Evolutionary conservation across 1,284 basidiomycete species (phyloP).

Genomic region (Cutaneotrichosporon sp.): DNA sequence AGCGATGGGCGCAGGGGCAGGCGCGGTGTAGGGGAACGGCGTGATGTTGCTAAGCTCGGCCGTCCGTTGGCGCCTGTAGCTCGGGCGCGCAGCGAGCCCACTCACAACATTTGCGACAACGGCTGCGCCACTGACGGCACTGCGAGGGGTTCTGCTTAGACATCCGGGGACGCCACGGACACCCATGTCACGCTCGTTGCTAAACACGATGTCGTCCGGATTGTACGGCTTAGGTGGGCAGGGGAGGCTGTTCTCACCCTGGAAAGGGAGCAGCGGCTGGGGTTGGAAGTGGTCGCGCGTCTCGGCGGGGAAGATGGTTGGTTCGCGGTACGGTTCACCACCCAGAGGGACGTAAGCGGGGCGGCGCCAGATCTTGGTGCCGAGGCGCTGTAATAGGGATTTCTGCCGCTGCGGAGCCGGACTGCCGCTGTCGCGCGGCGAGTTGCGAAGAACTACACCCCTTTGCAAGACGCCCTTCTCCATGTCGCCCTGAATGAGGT

Average conservation of each 20-base stretch:
- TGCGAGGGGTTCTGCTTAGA: background rate
- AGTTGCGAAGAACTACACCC: background rate
- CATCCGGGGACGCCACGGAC: background rate
- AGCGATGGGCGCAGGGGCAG: too few relatives aligned
- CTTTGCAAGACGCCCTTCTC: background rate
- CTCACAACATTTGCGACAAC: background rate
- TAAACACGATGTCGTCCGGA: background rate
- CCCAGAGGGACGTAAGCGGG: background rate
- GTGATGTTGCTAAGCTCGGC: background rate
- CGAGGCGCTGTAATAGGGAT: background rate
- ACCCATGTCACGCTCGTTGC: background rate
- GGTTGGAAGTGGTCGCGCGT: background rate
- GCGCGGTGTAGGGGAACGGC: background rate
- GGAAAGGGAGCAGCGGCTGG: background rate
- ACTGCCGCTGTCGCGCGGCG: background rate
- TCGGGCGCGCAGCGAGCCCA: background rate
- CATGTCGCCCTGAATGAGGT: background rate
- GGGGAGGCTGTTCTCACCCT: background rate
- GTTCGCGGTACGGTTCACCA: background rate
- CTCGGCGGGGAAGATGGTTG: background rate
- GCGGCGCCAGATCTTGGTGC: conserved; percentile 6
- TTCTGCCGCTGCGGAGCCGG: background rate
- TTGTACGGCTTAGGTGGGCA: background rate
- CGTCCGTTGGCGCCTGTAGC: background rate
- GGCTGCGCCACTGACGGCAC: background rate